A percentile compares a stretch with the other conserved stretches of the same genome.
phyloP scores from a whole-genome alignment of 495 filamentous ascomycete species.

The Podospora pseudocomata region DNA sequence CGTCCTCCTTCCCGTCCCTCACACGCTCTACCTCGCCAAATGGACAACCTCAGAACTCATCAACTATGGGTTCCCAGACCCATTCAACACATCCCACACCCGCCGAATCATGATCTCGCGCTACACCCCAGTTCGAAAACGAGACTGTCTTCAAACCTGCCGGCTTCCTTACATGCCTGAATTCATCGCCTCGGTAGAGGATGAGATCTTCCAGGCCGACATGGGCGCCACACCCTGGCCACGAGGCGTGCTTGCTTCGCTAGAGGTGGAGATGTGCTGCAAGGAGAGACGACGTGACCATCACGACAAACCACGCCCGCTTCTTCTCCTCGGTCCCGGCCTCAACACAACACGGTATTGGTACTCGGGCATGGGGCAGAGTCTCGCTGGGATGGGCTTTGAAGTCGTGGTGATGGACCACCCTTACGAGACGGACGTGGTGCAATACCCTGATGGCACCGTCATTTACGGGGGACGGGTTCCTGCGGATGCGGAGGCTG shows the following conservation, averaged over 20 bases:
- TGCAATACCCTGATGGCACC: constrained; percentile 10
- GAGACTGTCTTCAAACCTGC: not conserved
- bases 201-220: not conserved
- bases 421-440: constrained; percentile 12
- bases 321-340: not conserved
- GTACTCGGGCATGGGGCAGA: constrained; percentile 7
- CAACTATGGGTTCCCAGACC: constrained; percentile 5
- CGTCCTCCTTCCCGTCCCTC: constrained; percentile 1
- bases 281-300: not conserved
- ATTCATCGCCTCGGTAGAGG: not conserved
- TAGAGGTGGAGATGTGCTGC: not conserved
- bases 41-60: constrained; percentile 9
- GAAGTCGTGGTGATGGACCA: constrained; percentile 11
- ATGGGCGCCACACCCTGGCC: not conserved
- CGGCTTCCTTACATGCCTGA: not conserved
- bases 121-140: constrained; percentile 1
- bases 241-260: not conserved
- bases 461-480: not conserved
- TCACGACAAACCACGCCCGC: not conserved
- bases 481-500: not conserved
- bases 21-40: constrained; percentile 3
- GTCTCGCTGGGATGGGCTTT: constrained; percentile 8
- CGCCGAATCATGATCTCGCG: constrained; percentile 14
- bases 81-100: constrained; percentile 10
- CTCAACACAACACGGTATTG: constrained; percentile 4